These are phyloP conservation scores for Cystobasidium slooffiae DNA, from an alignment of 1,284 basidiomycete genomes.

Conservation along the genomic window DNA sequence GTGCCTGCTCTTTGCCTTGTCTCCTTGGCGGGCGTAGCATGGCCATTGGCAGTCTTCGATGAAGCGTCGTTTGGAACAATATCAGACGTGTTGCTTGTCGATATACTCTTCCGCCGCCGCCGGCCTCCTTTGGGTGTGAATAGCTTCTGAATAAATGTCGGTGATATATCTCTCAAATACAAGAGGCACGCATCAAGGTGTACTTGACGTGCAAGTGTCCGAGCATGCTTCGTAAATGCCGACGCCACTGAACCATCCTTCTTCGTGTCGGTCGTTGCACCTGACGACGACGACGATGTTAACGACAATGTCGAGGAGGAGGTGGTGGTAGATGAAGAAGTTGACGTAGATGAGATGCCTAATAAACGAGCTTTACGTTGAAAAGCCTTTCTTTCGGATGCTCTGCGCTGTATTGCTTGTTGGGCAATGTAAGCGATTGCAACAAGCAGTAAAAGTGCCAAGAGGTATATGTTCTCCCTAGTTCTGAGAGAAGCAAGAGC, in stretches of 20 bases:
- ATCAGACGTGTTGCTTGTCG: neutral
- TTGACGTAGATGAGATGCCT: constrained; percentile 4
- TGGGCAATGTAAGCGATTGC: neutral
- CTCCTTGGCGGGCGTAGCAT: neutral
- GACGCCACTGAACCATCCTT: neutral
- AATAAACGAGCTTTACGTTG: constrained; percentile 20
- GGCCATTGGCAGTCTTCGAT: neutral
- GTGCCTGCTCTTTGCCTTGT: constrained; percentile 2
- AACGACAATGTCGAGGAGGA: too few species aligned
- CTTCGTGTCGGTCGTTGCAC: neutral
- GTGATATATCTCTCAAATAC: neutral
- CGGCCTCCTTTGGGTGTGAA: neutral
- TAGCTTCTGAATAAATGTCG: neutral
- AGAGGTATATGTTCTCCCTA: neutral
- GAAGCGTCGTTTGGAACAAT: neutral
- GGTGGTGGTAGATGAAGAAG: neutral
- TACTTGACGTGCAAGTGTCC: neutral
- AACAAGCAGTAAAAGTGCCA: neutral
- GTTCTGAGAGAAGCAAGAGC: neutral
- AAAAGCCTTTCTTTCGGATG: neutral
- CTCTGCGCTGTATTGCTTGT: neutral
- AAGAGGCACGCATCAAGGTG: neutral
- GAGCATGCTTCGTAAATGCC: neutral
- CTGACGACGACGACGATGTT: too few species aligned
- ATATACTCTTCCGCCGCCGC: constrained; percentile 12